phyloP scores from a whole-genome alignment of 129 eudicot genomes.

The Silybum marianum region DNA sequence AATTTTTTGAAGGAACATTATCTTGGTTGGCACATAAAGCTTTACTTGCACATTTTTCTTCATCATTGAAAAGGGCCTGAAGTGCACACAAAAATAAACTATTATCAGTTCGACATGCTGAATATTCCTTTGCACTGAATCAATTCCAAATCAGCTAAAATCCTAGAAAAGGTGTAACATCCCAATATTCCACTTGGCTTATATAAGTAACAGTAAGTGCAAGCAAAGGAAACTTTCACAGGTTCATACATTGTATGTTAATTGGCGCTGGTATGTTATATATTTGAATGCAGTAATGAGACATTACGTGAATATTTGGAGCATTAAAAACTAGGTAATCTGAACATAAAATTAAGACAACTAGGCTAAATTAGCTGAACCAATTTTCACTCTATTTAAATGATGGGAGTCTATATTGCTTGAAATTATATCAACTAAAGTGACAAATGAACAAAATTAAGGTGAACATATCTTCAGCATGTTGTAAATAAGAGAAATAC shows the following conservation, averaged over 20 bases:
- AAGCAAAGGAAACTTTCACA: background rate
- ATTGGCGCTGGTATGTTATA: background rate
- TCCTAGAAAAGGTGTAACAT: background rate
- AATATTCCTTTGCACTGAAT: background rate
- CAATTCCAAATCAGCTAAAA: background rate
- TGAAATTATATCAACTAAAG: background rate
- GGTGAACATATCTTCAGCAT: background rate
- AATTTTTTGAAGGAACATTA: conserved; percentile 35
- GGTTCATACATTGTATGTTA: background rate
- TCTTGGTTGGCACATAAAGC: conserved; percentile 12
- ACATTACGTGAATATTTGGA: background rate
- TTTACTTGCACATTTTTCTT: conserved; percentile 35
- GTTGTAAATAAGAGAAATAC: background rate
- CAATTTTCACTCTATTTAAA: background rate
- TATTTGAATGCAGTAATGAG: background rate
- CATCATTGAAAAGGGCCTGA: conserved; percentile 38
- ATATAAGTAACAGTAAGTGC: background rate
- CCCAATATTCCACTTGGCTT: background rate
- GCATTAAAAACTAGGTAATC: background rate
- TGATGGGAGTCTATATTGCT: background rate
- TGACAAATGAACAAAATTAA: background rate
- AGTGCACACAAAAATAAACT: conserved; percentile 3
- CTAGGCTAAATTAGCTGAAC: background rate
- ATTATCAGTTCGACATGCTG: background rate
- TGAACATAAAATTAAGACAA: background rate